Percentiles rank a stretch among this genome's conserved stretches.
Conservation (phyloP, 148 eudicot species). For the Rhododendron ovatum region DNA sequence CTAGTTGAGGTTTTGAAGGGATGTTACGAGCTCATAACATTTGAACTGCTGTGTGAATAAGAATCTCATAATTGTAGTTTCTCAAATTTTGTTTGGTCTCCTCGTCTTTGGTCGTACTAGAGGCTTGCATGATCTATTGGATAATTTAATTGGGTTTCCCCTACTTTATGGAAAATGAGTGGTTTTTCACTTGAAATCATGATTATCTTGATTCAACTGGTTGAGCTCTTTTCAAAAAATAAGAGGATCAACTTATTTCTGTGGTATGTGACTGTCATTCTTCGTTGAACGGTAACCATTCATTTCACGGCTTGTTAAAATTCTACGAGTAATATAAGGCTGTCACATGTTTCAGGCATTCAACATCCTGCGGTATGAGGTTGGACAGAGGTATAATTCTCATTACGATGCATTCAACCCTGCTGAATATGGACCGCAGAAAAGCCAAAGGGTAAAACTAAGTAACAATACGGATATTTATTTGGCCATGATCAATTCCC, state of each 20-base stretch:
- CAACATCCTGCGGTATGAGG: slow-evolving; percentile 78
- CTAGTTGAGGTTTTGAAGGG: not conserved
- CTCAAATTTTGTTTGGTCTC: not conserved
- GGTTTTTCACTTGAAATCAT: not conserved
- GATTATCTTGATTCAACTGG: not conserved
- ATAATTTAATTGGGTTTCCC: not conserved
- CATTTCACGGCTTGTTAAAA: slow-evolving; percentile 8
- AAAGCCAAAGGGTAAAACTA: slow-evolving; percentile 80
- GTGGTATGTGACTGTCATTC: not conserved
- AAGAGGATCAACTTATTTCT: not conserved
- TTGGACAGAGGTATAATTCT: slow-evolving; percentile 78
- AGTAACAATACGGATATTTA: slow-evolving; percentile 6
- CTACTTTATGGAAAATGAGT: not conserved
- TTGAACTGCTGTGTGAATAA: not conserved
- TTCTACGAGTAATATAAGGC: slow-evolving; percentile 15
- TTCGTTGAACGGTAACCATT: not conserved
- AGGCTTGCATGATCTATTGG: not conserved
- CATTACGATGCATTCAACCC: slow-evolving; percentile 94
- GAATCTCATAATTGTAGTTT: not conserved
- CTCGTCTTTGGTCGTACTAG: not conserved
- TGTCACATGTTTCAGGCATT: slow-evolving; percentile 66
- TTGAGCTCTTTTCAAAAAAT: not conserved
- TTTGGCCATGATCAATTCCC: not conserved
- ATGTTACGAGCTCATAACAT: not conserved
- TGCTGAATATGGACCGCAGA: slow-evolving; percentile 87